Percentiles rank a stretch among this genome's conserved stretches.
Evolutionary conservation across 495 filamentous ascomycete genomes (phyloP).

Genomic region (Cladorrhinum samala): DNA sequence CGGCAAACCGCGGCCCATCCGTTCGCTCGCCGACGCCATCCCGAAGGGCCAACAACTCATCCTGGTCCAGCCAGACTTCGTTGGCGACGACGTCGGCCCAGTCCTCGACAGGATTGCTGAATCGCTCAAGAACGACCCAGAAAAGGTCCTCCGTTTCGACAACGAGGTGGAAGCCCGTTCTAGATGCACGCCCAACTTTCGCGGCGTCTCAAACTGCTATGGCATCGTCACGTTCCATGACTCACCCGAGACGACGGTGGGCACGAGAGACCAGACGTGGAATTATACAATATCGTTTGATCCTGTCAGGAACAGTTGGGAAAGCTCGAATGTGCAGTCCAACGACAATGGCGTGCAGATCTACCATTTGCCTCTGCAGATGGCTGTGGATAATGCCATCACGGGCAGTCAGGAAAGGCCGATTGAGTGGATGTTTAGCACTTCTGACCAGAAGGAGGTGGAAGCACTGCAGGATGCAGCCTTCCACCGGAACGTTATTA

Average conservation of each 20-base stretch:
- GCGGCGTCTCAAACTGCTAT: constrained; percentile 15
- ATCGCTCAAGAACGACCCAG: neutral
- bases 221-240: constrained; percentile 16
- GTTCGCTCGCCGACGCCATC: constrained; percentile 10
- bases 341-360: constrained; percentile 5
- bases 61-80: constrained; percentile 6
- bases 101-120: constrained; percentile 11
- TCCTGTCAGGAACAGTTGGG: neutral
- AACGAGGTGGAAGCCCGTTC: neutral
- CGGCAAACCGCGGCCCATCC: constrained; percentile 6
- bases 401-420: constrained; percentile 10
- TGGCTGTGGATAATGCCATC: constrained; percentile 21
- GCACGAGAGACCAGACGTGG: constrained; percentile 13
- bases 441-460: neutral
- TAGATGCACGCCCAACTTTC: constrained; percentile 9
- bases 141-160: neutral
- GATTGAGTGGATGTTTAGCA: constrained; percentile 2
- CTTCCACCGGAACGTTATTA: constrained; percentile 2
- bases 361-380: constrained; percentile 12
- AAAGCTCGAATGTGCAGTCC: neutral
- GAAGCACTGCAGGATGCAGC: neutral
- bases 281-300: constrained; percentile 17
- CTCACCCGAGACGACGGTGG: constrained; percentile 9
- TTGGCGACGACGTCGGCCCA: constrained; percentile 13
- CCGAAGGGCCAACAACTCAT: constrained; percentile 12